Conservation (phyloP, 2,329 filamentous ascomycete genomes). For the Aspergillus thermomutatus region DNA sequence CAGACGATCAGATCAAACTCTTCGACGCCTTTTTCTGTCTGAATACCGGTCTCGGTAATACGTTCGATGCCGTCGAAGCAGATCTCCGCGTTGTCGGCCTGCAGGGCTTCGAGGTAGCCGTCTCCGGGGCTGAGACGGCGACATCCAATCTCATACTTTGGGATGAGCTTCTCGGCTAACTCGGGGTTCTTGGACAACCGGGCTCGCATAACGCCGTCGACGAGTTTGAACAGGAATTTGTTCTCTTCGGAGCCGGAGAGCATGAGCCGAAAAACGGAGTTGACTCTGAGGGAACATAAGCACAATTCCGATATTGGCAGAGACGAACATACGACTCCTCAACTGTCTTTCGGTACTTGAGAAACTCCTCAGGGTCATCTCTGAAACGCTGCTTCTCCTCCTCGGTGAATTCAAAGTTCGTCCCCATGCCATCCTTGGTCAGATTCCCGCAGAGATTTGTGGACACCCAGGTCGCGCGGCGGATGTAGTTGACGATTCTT, state of each 20-base stretch:
- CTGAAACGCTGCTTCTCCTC: conserved; percentile 22
- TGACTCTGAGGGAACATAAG: conserved; percentile 5
- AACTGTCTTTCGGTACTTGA: conserved; percentile 19
- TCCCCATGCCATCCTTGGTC: conserved; percentile 18
- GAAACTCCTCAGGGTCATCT: conserved; percentile 13
- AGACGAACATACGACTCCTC: conserved; percentile 16
- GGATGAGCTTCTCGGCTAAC: conserved; percentile 22
- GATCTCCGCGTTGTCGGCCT: conserved; percentile 20
- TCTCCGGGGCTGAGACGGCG: conserved; percentile 27
- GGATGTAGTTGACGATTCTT: conserved; percentile 27
- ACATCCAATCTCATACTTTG: conserved; percentile 23
- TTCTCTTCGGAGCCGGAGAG: conserved; percentile 11
- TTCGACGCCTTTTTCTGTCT: conserved; percentile 14
- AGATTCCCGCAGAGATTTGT: conserved; percentile 17
- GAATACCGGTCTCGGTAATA: conserved; percentile 20
- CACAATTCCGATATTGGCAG: background rate
- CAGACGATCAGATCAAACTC: conserved; percentile 34
- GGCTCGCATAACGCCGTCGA: conserved; percentile 14
- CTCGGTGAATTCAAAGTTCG: conserved; percentile 21
- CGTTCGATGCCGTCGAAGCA: conserved; percentile 18
- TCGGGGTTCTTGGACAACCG: conserved; percentile 15
- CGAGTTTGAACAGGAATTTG: background rate
- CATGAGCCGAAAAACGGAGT: conserved; percentile 13
- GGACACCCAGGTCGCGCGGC: conserved; percentile 27
- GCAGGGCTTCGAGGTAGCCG: conserved; percentile 27